phyloP scores from a whole-genome alignment of 495 filamentous ascomycete species.

The Immersiella caudata region DNA sequence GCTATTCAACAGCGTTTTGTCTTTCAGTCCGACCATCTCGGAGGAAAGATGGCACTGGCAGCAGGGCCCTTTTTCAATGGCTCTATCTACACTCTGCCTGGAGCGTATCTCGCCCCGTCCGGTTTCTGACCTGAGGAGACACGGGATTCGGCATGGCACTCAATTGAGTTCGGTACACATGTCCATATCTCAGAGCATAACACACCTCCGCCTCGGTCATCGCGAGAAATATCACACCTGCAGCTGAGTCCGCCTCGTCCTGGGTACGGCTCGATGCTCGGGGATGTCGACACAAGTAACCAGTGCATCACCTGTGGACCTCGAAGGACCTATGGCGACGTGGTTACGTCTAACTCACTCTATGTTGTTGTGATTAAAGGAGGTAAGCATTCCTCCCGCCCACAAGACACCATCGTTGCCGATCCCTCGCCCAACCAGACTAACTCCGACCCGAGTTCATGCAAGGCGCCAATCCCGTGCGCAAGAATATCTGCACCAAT shows the following conservation, averaged over 20 bases:
- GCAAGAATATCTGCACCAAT: constrained; percentile 2
- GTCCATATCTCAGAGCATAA: background rate
- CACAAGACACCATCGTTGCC: background rate
- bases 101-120: background rate
- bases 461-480: background rate
- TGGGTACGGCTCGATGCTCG: constrained; percentile 6
- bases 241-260: background rate
- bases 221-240: background rate
- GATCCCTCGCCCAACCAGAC: background rate
- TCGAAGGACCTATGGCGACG: constrained; percentile 1
- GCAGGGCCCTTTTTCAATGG: constrained; percentile 9
- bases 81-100: constrained; percentile 9
- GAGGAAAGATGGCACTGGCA: constrained; percentile 10
- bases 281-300: background rate
- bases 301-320: constrained; percentile 6
- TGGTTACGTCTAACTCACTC: constrained; percentile 12
- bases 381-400: no score
- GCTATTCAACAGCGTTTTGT: constrained; percentile 20
- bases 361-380: constrained; percentile 5
- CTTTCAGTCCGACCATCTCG: constrained; percentile 13
- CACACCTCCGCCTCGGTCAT: background rate
- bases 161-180: background rate
- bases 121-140: constrained; percentile 3
- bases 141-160: no score
- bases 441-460: background rate